Evolutionary conservation across 768 basidiomycete species (phyloP).

Genomic region (Dictyophora rubrovolvata): DNA sequence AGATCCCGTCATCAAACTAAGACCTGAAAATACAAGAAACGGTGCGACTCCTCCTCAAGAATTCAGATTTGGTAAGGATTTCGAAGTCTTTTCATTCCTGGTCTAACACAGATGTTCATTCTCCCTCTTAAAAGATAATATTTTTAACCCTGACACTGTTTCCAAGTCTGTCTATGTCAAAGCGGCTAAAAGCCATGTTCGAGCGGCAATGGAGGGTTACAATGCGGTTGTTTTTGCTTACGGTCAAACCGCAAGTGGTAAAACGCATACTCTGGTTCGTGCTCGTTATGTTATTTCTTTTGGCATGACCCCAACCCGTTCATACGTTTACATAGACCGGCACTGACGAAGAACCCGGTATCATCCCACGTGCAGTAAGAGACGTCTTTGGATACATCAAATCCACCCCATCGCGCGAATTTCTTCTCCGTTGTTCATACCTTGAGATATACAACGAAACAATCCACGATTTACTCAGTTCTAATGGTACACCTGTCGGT

Average conservation of each 20-base stretch:
- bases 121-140: conserved; percentile 2
- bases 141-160: conserved; percentile 7
- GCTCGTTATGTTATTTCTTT: background rate
- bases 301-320: background rate
- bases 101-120: background rate
- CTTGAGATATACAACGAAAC: conserved; percentile 96
- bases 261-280: conserved; percentile 56
- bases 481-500: conserved; percentile 4
- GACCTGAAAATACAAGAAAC: conserved; percentile 43
- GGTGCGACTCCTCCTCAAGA: conserved; percentile 23
- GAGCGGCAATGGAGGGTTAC: conserved; percentile 93
- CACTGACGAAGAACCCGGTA: conserved; percentile 76
- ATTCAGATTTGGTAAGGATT: conserved; percentile 12
- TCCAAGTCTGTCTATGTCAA: conserved; percentile 63
- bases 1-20: conserved; percentile 47
- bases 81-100: background rate
- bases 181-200: conserved; percentile 69
- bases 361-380: conserved; percentile 86
- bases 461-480: conserved; percentile 65
- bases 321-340: conserved; percentile 39
- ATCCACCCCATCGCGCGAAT: conserved; percentile 69
- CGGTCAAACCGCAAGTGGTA: conserved; percentile 79
- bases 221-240: conserved; percentile 95
- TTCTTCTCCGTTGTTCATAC: conserved; percentile 91
- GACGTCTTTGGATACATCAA: conserved; percentile 85